Conservation (phyloP, 2,329 filamentous ascomycete genomes). For the Claviceps fusiformis region DNA sequence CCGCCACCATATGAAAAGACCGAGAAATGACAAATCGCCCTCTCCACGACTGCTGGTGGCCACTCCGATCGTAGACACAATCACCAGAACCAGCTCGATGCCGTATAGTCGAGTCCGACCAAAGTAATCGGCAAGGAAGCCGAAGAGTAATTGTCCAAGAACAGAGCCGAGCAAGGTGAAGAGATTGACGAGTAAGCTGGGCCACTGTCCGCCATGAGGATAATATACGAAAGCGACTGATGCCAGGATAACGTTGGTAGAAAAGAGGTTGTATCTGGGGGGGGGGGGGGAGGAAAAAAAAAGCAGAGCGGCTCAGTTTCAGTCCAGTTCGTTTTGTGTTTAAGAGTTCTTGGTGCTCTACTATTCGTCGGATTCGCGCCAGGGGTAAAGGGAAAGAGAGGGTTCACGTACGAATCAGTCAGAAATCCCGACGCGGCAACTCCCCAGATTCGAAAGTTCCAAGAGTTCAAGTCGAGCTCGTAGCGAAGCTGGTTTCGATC, state of each 20-base stretch:
- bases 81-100: constrained; percentile 41
- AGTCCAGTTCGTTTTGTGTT: neutral
- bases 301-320: neutral
- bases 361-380: neutral
- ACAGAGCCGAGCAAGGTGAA: constrained; percentile 39
- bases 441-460: constrained; percentile 41
- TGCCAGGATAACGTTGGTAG: constrained; percentile 40
- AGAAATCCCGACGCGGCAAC: constrained; percentile 41
- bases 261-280: constrained; percentile 38
- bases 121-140: constrained; percentile 39
- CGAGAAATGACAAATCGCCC: constrained; percentile 34
- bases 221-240: constrained; percentile 40
- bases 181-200: constrained; percentile 35
- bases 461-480: constrained; percentile 39
- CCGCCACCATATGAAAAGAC: constrained; percentile 38
- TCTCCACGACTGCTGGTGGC: constrained; percentile 38
- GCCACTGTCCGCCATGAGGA: constrained; percentile 30
- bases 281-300: neutral
- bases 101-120: constrained; percentile 42
- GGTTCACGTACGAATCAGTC: constrained; percentile 33
- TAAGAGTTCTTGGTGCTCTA: neutral
- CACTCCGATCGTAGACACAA: constrained; percentile 42
- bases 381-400: neutral
- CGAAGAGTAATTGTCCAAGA: constrained; percentile 37
- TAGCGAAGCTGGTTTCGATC: constrained; percentile 38